These are phyloP conservation scores for Ustulina deusta DNA, from an alignment of 2,329 filamentous ascomycete genomes.

Conservation along the genomic window DNA sequence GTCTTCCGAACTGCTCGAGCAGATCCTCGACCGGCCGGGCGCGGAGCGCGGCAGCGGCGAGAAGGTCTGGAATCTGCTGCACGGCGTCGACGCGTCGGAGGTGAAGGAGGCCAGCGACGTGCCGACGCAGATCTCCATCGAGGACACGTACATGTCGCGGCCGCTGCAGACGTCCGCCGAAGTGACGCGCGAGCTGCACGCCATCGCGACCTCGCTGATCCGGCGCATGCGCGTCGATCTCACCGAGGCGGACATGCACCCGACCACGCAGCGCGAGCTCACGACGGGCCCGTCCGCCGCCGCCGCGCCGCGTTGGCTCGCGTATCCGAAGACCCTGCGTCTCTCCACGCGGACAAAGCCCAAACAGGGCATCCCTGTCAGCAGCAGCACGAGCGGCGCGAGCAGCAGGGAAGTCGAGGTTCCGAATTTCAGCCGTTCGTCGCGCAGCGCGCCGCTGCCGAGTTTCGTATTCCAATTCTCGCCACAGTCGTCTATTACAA, in stretches of 20 bases:
- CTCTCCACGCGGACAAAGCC: constrained; percentile 77
- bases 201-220: constrained; percentile 77
- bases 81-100: constrained; percentile 81
- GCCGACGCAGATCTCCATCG: constrained; percentile 91
- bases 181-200: constrained; percentile 75
- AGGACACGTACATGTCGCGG: constrained; percentile 83
- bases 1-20: constrained; percentile 73
- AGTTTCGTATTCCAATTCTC: constrained; percentile 76
- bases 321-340: constrained; percentile 83
- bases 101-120: constrained; percentile 78
- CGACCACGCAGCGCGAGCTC: neutral
- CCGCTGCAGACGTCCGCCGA: constrained; percentile 73
- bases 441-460: constrained; percentile 79
- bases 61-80: constrained; percentile 81
- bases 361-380: constrained; percentile 58
- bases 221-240: constrained; percentile 84
- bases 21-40: constrained; percentile 76
- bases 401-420: constrained; percentile 10
- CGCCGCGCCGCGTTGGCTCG: constrained; percentile 70
- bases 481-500: neutral
- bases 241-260: constrained; percentile 56
- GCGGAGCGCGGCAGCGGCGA: constrained; percentile 77
- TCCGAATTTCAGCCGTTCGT: constrained; percentile 73
- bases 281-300: neutral
- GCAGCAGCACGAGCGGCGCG: constrained; percentile 42